Conservation (phyloP, 257 asterid species). For the Buddleja alternifolia region DNA sequence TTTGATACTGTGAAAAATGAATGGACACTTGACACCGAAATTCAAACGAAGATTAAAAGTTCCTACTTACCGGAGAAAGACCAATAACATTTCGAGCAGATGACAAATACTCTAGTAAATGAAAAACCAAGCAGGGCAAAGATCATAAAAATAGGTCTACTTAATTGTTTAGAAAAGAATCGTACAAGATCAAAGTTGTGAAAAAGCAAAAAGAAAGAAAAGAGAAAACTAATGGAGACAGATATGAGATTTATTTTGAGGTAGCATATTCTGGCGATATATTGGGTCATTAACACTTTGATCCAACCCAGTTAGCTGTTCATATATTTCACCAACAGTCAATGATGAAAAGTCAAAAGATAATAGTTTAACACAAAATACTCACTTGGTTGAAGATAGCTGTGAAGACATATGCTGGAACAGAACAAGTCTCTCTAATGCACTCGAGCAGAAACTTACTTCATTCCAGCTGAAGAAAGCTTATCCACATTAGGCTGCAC, state of each 20-base stretch:
- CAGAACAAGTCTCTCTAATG: conserved; percentile 22
- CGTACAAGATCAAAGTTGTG: too few species aligned
- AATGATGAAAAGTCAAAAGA: conserved; percentile 20
- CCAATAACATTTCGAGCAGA: too few species aligned
- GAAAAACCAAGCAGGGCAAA: too few species aligned
- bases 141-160: too few species aligned
- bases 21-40: too few species aligned
- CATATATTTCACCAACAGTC: conserved; percentile 4
- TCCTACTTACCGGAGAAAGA: too few species aligned
- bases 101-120: too few species aligned
- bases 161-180: too few species aligned
- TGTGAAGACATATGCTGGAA: conserved; percentile 27
- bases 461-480: conserved; percentile 60
- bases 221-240: neutral
- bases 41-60: too few species aligned
- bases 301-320: neutral
- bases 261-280: neutral
- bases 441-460: conserved; percentile 41
- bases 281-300: neutral
- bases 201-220: neutral
- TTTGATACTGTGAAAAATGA: neutral
- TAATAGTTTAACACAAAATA: neutral
- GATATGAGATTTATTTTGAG: neutral
- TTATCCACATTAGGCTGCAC: conserved; percentile 60
- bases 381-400: conserved; percentile 46